phyloP scores from a whole-genome alignment of 257 asterid species.

The Scutellaria minor region DNA sequence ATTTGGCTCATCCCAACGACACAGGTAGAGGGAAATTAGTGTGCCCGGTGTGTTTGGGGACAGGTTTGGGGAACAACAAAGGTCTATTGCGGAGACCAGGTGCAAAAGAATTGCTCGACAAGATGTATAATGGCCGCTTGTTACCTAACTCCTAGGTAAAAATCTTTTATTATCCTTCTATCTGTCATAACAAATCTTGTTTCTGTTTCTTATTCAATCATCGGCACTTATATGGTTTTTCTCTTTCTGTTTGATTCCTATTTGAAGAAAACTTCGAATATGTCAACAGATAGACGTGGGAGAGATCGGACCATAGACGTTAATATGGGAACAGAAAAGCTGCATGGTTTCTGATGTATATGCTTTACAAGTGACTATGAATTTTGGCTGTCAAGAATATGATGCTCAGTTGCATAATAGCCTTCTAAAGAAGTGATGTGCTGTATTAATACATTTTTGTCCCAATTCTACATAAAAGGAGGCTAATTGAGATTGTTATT shows the following conservation, averaged over 20 bases:
- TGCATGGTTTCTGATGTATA: not conserved
- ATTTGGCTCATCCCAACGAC: not conserved
- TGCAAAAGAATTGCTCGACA: slow-evolving; percentile 77
- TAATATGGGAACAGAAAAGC: not conserved
- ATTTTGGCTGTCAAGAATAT: not conserved
- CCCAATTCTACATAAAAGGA: not conserved
- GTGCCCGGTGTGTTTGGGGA: slow-evolving; percentile 93
- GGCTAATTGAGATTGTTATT: not conserved
- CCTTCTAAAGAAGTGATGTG: not conserved
- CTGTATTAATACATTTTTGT: not conserved
- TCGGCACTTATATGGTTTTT: not conserved
- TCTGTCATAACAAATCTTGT: not conserved
- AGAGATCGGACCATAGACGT: too few species aligned
- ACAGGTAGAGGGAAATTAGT: slow-evolving; percentile 95
- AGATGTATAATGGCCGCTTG: slow-evolving; percentile 92
- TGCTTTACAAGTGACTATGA: too few species aligned
- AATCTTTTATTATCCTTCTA: not conserved
- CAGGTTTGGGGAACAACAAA: slow-evolving; percentile 92
- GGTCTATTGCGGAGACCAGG: slow-evolving; percentile 97
- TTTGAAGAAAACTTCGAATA: not conserved
- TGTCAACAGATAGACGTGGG: not conserved
- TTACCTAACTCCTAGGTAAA: slow-evolving; percentile 77
- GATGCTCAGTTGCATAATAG: not conserved
- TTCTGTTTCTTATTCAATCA: not conserved
- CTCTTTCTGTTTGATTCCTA: not conserved